A percentile compares a stretch with the other conserved stretches of the same genome.
Conservation (phyloP, 768 basidiomycete species). For the Multifurca ochricompacta region DNA sequence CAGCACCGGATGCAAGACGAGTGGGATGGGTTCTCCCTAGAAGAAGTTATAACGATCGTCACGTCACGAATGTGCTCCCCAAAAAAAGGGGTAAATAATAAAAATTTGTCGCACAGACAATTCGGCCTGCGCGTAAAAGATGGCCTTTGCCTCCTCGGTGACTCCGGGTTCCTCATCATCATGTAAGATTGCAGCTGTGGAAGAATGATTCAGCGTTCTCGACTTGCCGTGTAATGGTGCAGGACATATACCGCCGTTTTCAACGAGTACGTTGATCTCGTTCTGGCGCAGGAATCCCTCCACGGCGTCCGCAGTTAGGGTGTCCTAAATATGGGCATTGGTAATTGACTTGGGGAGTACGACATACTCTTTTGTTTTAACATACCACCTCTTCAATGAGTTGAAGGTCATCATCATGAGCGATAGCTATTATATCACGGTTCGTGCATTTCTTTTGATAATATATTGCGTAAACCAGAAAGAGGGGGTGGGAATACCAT, state of each 20-base stretch:
- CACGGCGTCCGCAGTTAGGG: background rate
- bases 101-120: background rate
- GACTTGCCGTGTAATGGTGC: no score
- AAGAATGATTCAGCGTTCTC: background rate
- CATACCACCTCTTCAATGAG: slow-evolving; percentile 1
- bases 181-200: background rate
- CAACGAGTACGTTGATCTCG: background rate
- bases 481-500: background rate
- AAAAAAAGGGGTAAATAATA: no score
- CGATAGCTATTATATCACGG: background rate
- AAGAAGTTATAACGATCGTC: no score
- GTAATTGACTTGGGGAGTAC: no score
- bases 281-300: background rate
- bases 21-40: background rate
- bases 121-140: background rate
- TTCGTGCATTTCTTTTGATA: background rate
- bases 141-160: background rate
- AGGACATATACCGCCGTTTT: background rate
- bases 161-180: background rate
- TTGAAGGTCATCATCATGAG: slow-evolving; percentile 10
- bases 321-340: no score
- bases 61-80: background rate
- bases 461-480: background rate
- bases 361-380: background rate
- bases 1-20: background rate